A percentile compares a stretch with the other conserved stretches of the same genome.
phyloP scores from a whole-genome alignment of 176 grass and related monocot species.

The Neostapfia colusana region DNA sequence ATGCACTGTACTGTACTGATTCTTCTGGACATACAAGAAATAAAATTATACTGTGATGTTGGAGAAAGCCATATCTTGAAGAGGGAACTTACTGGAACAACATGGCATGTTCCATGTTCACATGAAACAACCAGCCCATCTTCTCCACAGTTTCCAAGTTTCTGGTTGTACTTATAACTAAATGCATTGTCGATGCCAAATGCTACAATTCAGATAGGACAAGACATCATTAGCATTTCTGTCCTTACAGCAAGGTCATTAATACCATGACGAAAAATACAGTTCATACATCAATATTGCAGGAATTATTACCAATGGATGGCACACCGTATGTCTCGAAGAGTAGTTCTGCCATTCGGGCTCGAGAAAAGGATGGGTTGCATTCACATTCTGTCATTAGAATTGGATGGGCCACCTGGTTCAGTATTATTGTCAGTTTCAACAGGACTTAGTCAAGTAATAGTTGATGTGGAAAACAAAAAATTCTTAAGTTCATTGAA shows the following conservation, averaged over 20 bases:
- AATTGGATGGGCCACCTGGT: constrained; percentile 91
- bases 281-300: constrained; percentile 39
- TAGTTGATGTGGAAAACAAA: constrained; percentile 8
- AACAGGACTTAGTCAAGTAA: constrained; percentile 2
- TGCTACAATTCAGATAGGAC: constrained; percentile 48
- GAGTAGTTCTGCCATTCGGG: constrained; percentile 96
- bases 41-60: constrained; percentile 12
- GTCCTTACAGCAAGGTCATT: not conserved
- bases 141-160: constrained; percentile 86
- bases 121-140: constrained; percentile 85
- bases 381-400: constrained; percentile 97
- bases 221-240: constrained; percentile 18
- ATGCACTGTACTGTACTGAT: constrained; percentile 14
- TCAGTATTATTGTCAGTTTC: constrained; percentile 34
- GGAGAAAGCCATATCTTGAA: constrained; percentile 23
- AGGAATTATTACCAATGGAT: constrained; percentile 69
- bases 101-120: constrained; percentile 78
- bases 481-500: constrained; percentile 20
- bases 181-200: constrained; percentile 88
- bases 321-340: constrained; percentile 92
- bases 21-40: constrained; percentile 17
- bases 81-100: constrained; percentile 76
- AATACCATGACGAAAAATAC: constrained; percentile 15
- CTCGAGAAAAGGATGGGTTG: constrained; percentile 85
- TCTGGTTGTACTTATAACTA: constrained; percentile 95